These are phyloP conservation scores for Diplogelasinospora grovesii DNA, from an alignment of 495 filamentous ascomycete genomes.

Conservation along the genomic window DNA sequence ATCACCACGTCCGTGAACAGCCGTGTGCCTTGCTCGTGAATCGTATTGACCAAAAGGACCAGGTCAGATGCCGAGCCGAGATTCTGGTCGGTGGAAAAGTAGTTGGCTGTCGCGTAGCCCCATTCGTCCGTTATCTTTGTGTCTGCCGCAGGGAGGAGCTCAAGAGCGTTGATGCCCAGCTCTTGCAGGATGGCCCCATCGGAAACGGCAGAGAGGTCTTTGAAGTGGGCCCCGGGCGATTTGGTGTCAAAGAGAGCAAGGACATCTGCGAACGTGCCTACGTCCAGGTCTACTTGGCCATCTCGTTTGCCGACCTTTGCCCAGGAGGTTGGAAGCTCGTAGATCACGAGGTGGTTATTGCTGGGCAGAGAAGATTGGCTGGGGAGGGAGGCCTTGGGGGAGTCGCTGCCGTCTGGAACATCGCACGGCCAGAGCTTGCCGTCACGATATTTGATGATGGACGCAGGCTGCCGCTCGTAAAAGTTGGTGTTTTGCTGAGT, in stretches of 20 bases:
- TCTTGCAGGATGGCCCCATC: slow-evolving; percentile 19
- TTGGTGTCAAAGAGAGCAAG: slow-evolving; percentile 21
- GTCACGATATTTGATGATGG: slow-evolving; percentile 21
- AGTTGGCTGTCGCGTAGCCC: slow-evolving; percentile 27
- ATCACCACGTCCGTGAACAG: slow-evolving; percentile 29
- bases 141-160: slow-evolving; percentile 25
- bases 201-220: slow-evolving; percentile 6
- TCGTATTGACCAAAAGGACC: slow-evolving; percentile 14
- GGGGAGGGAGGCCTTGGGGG: slow-evolving; percentile 4
- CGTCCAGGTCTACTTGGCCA: slow-evolving; percentile 15
- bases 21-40: slow-evolving; percentile 16
- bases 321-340: slow-evolving; percentile 27
- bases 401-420: slow-evolving; percentile 19
- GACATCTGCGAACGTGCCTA: slow-evolving; percentile 27
- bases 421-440: slow-evolving; percentile 25
- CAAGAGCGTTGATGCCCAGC: slow-evolving; percentile 26
- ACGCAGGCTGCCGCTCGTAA: slow-evolving; percentile 18
- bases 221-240: slow-evolving; percentile 15
- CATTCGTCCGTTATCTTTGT: slow-evolving; percentile 21
- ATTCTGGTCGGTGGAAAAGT: slow-evolving; percentile 24
- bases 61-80: slow-evolving; percentile 21
- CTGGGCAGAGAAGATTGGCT: slow-evolving; percentile 16
- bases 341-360: slow-evolving; percentile 28
- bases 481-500: background rate
- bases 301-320: slow-evolving; percentile 11